Evolutionary conservation across 495 filamentous ascomycete species (phyloP), one percentile per base, ranked within the genome.

Genomic region (Trichoderma erinaceum): DNA sequence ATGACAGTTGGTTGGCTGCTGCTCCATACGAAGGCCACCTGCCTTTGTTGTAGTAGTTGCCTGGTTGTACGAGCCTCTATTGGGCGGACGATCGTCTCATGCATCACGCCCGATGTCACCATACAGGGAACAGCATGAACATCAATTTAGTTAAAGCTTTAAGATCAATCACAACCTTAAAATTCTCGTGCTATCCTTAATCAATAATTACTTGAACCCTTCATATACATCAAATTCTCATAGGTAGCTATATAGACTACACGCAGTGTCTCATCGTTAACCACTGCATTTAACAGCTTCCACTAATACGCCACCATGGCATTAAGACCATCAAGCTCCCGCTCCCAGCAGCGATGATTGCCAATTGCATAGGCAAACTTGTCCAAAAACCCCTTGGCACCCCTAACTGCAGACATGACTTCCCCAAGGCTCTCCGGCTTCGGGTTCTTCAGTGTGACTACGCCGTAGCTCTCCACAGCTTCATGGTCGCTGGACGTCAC

Each of bases 281-380:
- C 46, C 13, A 48, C 16, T 13, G n/a, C n/a, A n/a, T n/a, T 48
- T 12, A 48, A 0, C 7, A 13, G 13, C 4, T 10, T 50, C 27
- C 1, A 21, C 21, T 38, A 83, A 65, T 80, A 83, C 8, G 81
- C 81, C 65, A 85, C 78, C 74, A 77, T 71, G 23, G 44, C 70
- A 56, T 77, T 78, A 69, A 93, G 76, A 0, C 90, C 90, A 73
- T 89, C 85, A 78, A 91, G 56, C 82, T 94, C 91, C 32, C 91
- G 77, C 61, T 88, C 78, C 78, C 86, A 93, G 71, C 89, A 89
- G 66, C 85, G 80, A 68, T 93, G 90, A 73, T 83, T 81, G 25
- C 88, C 85, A 68, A 94, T 85, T 23, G 84, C 81, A 74, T 83
- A 89, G 65, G 92, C 77, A 83, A 87, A 78, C 70, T 78, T 77